A percentile compares a stretch with the other conserved stretches of the same genome.
Evolutionary conservation across 2,329 filamentous ascomycete genomes (phyloP).

Genomic region (Didymella segeticola): DNA sequence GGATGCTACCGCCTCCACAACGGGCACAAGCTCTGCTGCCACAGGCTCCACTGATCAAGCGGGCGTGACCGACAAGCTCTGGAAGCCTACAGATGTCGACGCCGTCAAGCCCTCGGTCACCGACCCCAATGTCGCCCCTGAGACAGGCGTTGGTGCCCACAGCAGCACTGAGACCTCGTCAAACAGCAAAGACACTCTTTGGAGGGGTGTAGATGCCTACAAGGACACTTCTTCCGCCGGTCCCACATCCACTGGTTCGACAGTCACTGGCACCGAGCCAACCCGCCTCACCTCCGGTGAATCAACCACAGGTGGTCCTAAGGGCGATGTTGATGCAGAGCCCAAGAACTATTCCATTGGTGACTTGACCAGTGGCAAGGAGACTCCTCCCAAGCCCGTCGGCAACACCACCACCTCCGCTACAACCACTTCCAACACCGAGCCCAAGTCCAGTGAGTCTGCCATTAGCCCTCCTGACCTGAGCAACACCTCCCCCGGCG

Average conservation of each 20-base stretch:
- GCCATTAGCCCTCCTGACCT: constrained; percentile 15
- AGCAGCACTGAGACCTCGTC: not conserved
- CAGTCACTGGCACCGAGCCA: constrained; percentile 3
- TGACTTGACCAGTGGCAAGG: constrained; percentile 15
- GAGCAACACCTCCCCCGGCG: constrained; percentile 14
- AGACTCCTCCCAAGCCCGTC: constrained; percentile 66
- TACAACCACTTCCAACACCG: constrained; percentile 13
- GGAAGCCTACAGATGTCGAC: constrained; percentile 40
- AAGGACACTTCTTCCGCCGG: constrained; percentile 6
- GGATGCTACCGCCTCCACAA: constrained; percentile 27
- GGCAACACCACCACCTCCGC: constrained; percentile 9
- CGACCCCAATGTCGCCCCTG: constrained; percentile 60
- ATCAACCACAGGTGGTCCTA: constrained; percentile 4
- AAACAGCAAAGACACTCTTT: constrained; percentile 11
- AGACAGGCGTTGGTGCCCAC: constrained; percentile 48
- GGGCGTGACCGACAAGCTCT: constrained; percentile 34
- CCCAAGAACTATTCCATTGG: constrained; percentile 17
- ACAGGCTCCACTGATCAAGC: constrained; percentile 39
- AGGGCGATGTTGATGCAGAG: constrained; percentile 13
- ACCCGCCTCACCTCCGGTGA: constrained; percentile 1
- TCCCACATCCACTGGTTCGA: constrained; percentile 7
- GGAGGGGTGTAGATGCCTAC: constrained; percentile 15
- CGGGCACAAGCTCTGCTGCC: constrained; percentile 32
- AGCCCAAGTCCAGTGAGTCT: constrained; percentile 23
- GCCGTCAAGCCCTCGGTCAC: constrained; percentile 38